Evolutionary conservation across 306 rosid species (phyloP).

Genomic region (Quercus ilex): DNA sequence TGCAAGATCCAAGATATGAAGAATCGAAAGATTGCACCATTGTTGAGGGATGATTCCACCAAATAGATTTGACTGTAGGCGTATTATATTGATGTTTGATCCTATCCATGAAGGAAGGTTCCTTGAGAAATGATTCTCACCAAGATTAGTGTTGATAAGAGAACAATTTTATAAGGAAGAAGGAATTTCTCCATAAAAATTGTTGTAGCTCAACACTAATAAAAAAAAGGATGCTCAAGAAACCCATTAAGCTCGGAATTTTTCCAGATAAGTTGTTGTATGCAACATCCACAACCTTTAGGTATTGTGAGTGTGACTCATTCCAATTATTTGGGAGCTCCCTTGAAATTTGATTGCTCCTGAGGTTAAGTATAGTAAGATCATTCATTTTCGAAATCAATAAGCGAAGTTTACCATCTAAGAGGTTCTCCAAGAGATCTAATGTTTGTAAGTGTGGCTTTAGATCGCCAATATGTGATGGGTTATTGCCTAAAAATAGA

Average conservation of each 20-base stretch:
- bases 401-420: slow-evolving; percentile 10
- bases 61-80: slow-evolving; percentile 10
- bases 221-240: background rate
- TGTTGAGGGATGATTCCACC: background rate
- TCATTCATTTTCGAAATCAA: background rate
- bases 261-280: slow-evolving; percentile 3
- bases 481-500: slow-evolving; percentile 13
- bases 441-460: background rate
- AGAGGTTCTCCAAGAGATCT: background rate
- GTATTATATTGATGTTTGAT: background rate
- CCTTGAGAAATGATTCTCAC: background rate
- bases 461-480: background rate
- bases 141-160: slow-evolving; percentile 1
- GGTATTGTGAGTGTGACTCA: background rate
- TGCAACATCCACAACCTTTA: background rate
- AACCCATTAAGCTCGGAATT: background rate
- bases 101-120: slow-evolving; percentile 5
- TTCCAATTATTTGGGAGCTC: slow-evolving; percentile 12
- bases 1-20: too few relatives aligned
- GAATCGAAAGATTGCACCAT: too few relatives aligned
- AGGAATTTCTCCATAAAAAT: slow-evolving; percentile 11
- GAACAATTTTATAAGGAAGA: background rate
- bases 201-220: background rate
- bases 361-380: background rate
- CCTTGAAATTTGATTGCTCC: background rate